phyloP scores from a whole-genome alignment of 2,329 filamentous ascomycete species.

The Verticillium klebahnii region DNA sequence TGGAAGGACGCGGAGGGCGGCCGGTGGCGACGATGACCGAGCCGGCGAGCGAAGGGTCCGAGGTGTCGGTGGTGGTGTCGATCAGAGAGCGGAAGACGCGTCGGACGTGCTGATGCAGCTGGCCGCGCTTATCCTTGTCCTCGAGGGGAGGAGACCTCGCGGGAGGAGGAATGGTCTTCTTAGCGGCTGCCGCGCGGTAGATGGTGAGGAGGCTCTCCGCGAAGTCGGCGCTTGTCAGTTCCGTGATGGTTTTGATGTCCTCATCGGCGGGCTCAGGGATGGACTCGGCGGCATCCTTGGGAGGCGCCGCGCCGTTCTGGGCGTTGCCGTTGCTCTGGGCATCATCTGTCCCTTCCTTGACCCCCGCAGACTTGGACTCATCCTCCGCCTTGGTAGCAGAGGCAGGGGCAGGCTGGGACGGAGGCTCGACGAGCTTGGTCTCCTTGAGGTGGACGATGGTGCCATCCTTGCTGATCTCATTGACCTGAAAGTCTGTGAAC shows the following conservation, averaged over 20 bases:
- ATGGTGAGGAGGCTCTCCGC: slow-evolving; percentile 35
- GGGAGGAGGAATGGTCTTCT: slow-evolving; percentile 22
- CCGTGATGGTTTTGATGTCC: slow-evolving; percentile 30
- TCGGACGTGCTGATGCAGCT: slow-evolving; percentile 60
- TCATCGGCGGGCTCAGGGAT: slow-evolving; percentile 19
- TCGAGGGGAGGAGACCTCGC: slow-evolving; percentile 35
- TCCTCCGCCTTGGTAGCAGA: not conserved
- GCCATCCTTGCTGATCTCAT: slow-evolving; percentile 77
- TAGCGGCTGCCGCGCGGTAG: slow-evolving; percentile 28
- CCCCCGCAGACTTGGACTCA: slow-evolving; percentile 14
- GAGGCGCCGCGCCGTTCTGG: slow-evolving; percentile 4
- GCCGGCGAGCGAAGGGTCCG: slow-evolving; percentile 48
- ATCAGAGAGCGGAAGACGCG: slow-evolving; percentile 75
- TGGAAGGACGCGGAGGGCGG: slow-evolving; percentile 18
- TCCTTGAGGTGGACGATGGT: slow-evolving; percentile 65
- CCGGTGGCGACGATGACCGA: slow-evolving; percentile 49
- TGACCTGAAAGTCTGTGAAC: slow-evolving; percentile 90
- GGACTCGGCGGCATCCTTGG: slow-evolving; percentile 3
- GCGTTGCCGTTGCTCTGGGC: not conserved
- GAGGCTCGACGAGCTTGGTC: slow-evolving; percentile 7
- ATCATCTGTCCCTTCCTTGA: slow-evolving; percentile 16
- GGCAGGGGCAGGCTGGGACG: slow-evolving; percentile 6
- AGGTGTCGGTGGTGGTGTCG: slow-evolving; percentile 63
- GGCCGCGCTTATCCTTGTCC: slow-evolving; percentile 39
- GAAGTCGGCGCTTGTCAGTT: slow-evolving; percentile 33